phyloP scores from a whole-genome alignment of 2,329 filamentous ascomycete species.

The Elsinoe ampelina region DNA sequence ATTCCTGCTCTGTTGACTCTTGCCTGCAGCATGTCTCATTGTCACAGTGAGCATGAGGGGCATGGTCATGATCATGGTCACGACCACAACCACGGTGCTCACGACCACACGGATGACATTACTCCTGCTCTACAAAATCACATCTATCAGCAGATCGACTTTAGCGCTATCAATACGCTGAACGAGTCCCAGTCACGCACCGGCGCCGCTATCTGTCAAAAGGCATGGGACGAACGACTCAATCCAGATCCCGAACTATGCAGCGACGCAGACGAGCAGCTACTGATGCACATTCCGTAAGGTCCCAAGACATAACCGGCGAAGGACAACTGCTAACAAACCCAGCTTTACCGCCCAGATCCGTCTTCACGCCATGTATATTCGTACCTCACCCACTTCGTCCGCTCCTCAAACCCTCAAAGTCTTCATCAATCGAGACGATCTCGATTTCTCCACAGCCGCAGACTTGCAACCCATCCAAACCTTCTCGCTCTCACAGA shows the following conservation, averaged over 20 bases:
- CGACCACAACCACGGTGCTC: conserved; percentile 44
- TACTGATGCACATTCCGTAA: conserved; percentile 86
- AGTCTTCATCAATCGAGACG: conserved; percentile 76
- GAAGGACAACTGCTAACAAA: neutral
- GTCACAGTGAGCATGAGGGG: conserved; percentile 38
- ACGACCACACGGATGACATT: conserved; percentile 88
- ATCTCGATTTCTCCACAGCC: conserved; percentile 75
- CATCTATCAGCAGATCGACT: conserved; percentile 86
- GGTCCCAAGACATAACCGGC: conserved; percentile 27
- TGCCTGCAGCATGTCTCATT: conserved; percentile 41
- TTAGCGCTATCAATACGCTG: conserved; percentile 71
- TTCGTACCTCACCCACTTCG: conserved; percentile 64
- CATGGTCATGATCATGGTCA: conserved; percentile 40
- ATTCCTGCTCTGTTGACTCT: no score
- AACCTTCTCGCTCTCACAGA: conserved; percentile 66
- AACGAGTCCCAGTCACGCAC: conserved; percentile 66
- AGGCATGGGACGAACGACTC: conserved; percentile 81
- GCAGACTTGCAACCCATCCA: conserved; percentile 64
- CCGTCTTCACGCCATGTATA: conserved; percentile 78
- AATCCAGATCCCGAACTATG: conserved; percentile 62
- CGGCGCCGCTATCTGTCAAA: conserved; percentile 70
- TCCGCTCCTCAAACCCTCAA: conserved; percentile 75
- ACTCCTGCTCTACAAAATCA: conserved; percentile 84
- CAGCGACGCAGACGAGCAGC: conserved; percentile 83
- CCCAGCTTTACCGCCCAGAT: conserved; percentile 82